These are phyloP conservation scores for Linnemannia zychae DNA, from an alignment of 192 early-diverging fungal genomes.

Conservation along the genomic window DNA sequence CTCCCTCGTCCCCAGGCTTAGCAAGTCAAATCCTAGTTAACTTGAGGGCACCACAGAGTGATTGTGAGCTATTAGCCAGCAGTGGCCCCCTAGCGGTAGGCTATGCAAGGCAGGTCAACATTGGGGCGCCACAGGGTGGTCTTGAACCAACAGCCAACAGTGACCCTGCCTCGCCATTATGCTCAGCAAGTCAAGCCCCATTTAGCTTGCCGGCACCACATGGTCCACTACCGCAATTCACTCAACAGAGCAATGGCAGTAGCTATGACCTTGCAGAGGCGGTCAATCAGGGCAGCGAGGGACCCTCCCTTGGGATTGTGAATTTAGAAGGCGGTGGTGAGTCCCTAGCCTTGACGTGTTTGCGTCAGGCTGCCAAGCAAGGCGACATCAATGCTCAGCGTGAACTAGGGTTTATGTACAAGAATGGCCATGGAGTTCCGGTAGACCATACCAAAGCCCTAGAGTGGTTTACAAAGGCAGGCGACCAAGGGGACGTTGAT, in stretches of 20 bases:
- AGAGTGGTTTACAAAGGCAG: constrained; percentile 54
- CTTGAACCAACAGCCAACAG: too few relatives aligned
- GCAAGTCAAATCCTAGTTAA: too few relatives aligned
- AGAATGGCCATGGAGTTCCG: constrained; percentile 41
- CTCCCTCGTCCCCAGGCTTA: too few relatives aligned
- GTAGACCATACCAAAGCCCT: constrained; percentile 42
- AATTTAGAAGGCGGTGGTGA: background rate
- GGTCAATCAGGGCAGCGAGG: constrained; percentile 15
- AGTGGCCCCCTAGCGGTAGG: too few relatives aligned
- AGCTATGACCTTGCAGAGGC: background rate
- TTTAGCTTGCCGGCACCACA: background rate
- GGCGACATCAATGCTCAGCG: constrained; percentile 46
- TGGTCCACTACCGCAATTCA: background rate
- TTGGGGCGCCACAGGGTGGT: too few relatives aligned
- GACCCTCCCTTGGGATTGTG: background rate
- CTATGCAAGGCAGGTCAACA: too few relatives aligned
- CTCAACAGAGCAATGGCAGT: background rate
- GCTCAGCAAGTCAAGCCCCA: too few relatives aligned
- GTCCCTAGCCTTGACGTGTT: background rate
- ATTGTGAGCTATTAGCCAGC: too few relatives aligned
- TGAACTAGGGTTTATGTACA: constrained; percentile 56
- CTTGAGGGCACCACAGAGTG: too few relatives aligned
- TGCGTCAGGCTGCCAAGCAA: constrained; percentile 41
- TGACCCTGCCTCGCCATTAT: too few relatives aligned
- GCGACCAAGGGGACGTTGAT: constrained; percentile 38